Conservation (phyloP, 108 stramenopile genomes). For the Nitzschia sp. region DNA sequence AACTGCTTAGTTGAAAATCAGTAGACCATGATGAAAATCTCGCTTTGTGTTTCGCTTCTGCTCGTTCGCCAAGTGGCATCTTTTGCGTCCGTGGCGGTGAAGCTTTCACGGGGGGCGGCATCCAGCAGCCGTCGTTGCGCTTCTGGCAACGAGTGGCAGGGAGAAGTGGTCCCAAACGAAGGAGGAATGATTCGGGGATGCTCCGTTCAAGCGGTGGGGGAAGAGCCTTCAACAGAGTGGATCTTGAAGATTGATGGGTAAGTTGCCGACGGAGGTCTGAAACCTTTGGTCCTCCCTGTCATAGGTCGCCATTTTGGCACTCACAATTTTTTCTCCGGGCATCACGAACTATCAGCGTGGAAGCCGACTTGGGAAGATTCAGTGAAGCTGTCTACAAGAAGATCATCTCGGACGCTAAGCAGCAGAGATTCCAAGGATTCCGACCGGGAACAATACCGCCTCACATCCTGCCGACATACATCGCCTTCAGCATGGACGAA, state of each 20-base stretch:
- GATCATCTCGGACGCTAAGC: slow-evolving; percentile 68
- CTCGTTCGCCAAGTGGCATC: no score
- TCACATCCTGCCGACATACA: slow-evolving; percentile 75
- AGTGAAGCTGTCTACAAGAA: slow-evolving; percentile 75
- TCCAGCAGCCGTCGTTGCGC: neutral
- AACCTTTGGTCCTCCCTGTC: no score
- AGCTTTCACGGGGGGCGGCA: no score
- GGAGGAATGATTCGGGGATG: slow-evolving; percentile 69
- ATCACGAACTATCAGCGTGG: slow-evolving; percentile 41
- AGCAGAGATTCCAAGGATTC: slow-evolving; percentile 79
- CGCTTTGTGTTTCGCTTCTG: no score
- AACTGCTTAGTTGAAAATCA: no score
- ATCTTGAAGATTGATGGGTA: slow-evolving; percentile 71
- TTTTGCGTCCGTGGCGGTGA: no score
- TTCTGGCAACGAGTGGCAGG: slow-evolving; percentile 44
- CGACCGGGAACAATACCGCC: slow-evolving; percentile 85
- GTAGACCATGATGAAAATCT: no score
- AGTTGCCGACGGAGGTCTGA: slow-evolving; percentile 1
- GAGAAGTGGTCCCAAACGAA: slow-evolving; percentile 60
- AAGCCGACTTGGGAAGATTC: slow-evolving; percentile 83
- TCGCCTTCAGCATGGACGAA: slow-evolving; percentile 84
- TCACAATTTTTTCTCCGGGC: no score
- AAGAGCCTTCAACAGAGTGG: slow-evolving; percentile 56
- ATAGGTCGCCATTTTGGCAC: neutral
- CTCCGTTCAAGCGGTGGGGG: slow-evolving; percentile 46